A percentile compares a stretch with the other conserved stretches of the same genome.
phyloP scores from a whole-genome alignment of 495 filamentous ascomycete species.

The Penicillium cataractarum region DNA sequence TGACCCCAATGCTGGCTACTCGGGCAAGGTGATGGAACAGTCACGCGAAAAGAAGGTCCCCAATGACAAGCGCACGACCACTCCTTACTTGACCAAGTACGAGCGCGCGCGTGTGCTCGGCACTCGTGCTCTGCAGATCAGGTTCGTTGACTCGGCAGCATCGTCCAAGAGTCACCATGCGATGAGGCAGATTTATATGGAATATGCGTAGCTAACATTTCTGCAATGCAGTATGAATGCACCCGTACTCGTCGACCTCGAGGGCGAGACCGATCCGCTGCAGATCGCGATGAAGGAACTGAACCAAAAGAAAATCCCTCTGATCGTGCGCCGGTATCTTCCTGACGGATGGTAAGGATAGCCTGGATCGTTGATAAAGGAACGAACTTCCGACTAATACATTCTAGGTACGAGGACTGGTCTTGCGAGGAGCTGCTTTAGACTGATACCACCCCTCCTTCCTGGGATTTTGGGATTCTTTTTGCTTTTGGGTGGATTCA shows the following conservation, averaged over 20 bases:
- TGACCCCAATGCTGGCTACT: slow-evolving; percentile 69
- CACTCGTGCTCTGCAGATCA: slow-evolving; percentile 93
- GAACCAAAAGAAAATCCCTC: slow-evolving; percentile 95
- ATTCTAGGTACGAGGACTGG: slow-evolving; percentile 93
- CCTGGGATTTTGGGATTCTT: slow-evolving; percentile 15
- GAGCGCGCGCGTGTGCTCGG: slow-evolving; percentile 92
- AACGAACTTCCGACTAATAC: slow-evolving; percentile 2
- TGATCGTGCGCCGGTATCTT: slow-evolving; percentile 92
- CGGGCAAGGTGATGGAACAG: slow-evolving; percentile 58
- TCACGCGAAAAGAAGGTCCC: slow-evolving; percentile 87
- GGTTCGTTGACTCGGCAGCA: slow-evolving; percentile 56
- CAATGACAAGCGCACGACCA: slow-evolving; percentile 85
- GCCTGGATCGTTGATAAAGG: background rate
- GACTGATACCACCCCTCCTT: slow-evolving; percentile 11
- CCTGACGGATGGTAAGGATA: slow-evolving; percentile 92
- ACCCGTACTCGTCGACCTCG: slow-evolving; percentile 92
- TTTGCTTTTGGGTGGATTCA: slow-evolving; percentile 31
- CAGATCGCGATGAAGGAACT: slow-evolving; percentile 98
- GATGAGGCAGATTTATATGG: background rate
- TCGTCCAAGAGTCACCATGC: slow-evolving; percentile 1
- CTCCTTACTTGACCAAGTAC: slow-evolving; percentile 99
- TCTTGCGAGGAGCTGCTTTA: slow-evolving; percentile 91
- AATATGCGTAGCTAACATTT: slow-evolving; percentile 19
- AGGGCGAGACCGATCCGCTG: slow-evolving; percentile 96
- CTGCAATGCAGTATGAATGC: slow-evolving; percentile 80